Percentiles rank a stretch among this genome's conserved stretches.
These are phyloP conservation scores for Zopfia rhizophila DNA, from an alignment of 2,329 filamentous ascomycete genomes.

Conservation along the genomic window DNA sequence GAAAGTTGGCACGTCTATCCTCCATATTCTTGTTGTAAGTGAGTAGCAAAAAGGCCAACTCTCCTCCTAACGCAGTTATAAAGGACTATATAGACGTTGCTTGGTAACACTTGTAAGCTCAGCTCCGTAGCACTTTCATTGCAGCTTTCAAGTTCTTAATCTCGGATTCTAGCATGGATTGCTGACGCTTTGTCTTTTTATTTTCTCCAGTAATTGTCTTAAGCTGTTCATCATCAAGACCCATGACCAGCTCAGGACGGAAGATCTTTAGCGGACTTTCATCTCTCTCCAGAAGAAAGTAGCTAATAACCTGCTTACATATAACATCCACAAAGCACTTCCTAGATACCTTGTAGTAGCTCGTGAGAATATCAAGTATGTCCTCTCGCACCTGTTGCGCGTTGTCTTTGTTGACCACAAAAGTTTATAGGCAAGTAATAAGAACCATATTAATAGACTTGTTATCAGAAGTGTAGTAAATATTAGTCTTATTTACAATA, in stretches of 20 bases:
- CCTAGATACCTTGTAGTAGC: conserved; percentile 70
- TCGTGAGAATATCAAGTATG: conserved; percentile 68
- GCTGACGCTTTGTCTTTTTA: conserved; percentile 9
- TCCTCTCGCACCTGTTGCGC: conserved; percentile 53
- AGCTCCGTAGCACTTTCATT: conserved; percentile 19
- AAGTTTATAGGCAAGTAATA: neutral
- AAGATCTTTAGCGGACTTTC: conserved; percentile 38
- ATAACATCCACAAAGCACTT: conserved; percentile 73
- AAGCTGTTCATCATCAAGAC: conserved; percentile 15
- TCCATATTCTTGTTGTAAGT: no score
- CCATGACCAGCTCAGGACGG: conserved; percentile 13
- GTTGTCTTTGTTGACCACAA: conserved; percentile 48
- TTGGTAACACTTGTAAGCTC: no score
- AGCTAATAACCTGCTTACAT: conserved; percentile 66
- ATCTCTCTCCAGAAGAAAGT: conserved; percentile 63
- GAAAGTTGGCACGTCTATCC: no score
- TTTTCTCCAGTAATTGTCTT: conserved; percentile 28
- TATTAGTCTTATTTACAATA: no score
- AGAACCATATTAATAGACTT: conserved; percentile 6
- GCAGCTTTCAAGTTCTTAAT: conserved; percentile 19
- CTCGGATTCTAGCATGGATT: conserved; percentile 14
- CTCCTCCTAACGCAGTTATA: no score
- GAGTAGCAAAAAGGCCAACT: no score
- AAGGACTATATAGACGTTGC: no score
- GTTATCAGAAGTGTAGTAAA: no score